Percentiles rank a stretch among this genome's conserved stretches.
These are phyloP conservation scores for Clathrospora elynae DNA, from an alignment of 2,329 filamentous ascomycete genomes.

Conservation along the genomic window DNA sequence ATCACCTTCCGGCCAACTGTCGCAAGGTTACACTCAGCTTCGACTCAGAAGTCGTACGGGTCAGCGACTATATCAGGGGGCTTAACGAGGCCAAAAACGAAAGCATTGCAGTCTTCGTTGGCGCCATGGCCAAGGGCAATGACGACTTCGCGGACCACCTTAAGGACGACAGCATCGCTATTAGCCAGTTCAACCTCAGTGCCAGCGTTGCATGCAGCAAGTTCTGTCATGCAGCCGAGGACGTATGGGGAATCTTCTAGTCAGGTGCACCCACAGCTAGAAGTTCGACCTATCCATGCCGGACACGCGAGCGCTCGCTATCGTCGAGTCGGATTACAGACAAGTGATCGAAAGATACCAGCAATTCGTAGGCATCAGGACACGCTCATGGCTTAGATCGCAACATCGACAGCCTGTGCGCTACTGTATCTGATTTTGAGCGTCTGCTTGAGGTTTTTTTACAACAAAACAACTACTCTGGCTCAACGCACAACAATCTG, in stretches of 20 bases:
- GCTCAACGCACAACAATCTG: constrained; percentile 76
- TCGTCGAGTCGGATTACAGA: constrained; percentile 20
- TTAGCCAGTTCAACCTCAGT: constrained; percentile 97
- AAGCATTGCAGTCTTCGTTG: constrained; percentile 96
- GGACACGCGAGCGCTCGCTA: constrained; percentile 33
- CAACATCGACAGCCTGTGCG: constrained; percentile 68
- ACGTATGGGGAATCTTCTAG: constrained; percentile 92
- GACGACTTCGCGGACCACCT: constrained; percentile 94
- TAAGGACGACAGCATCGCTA: constrained; percentile 96
- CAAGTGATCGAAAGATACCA: constrained; percentile 32
- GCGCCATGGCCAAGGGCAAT: constrained; percentile 95
- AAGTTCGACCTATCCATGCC: constrained; percentile 30
- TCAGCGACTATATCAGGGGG: constrained; percentile 84
- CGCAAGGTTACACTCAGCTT: constrained; percentile 97
- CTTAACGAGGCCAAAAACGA: constrained; percentile 86
- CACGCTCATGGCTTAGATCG: constrained; percentile 61
- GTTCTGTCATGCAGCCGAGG: constrained; percentile 97
- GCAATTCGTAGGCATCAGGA: constrained; percentile 37
- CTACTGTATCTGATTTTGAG: constrained; percentile 60
- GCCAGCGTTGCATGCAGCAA: constrained; percentile 99
- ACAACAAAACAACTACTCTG: constrained; percentile 76
- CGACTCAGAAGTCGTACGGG: constrained; percentile 83
- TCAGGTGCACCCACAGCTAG: constrained; percentile 5
- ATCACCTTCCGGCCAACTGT: constrained; percentile 95
- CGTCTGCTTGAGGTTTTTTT: constrained; percentile 77